These are phyloP conservation scores for Rhododendron ovatum DNA, from an alignment of 148 eudicot genomes.

Conservation along the genomic window DNA sequence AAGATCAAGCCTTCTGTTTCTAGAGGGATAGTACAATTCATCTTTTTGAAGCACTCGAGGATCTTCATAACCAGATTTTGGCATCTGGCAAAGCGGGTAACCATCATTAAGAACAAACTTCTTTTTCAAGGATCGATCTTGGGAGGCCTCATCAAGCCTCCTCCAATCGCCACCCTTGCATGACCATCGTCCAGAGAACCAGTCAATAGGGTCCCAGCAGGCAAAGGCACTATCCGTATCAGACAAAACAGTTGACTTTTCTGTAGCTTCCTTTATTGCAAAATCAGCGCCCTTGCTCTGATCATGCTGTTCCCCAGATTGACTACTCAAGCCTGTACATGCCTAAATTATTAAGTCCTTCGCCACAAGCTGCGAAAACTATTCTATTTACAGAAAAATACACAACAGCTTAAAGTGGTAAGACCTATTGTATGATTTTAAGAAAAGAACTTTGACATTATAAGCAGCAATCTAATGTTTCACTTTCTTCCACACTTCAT, in stretches of 20 bases:
- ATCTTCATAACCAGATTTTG: constrained; percentile 79
- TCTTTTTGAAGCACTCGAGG: constrained; percentile 72
- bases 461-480: background rate
- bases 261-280: constrained; percentile 39
- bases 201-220: constrained; percentile 41
- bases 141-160: constrained; percentile 68
- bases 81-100: constrained; percentile 81
- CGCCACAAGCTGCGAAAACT: background rate
- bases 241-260: constrained; percentile 37
- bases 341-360: constrained; percentile 11
- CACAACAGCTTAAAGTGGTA: background rate
- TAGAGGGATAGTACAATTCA: constrained; percentile 67
- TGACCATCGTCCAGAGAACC: constrained; percentile 69
- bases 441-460: background rate
- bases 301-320: constrained; percentile 39
- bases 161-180: constrained; percentile 98
- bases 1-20: constrained; percentile 69
- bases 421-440: background rate
- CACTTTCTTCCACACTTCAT: background rate
- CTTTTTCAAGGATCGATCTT: constrained; percentile 52
- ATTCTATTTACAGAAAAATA: background rate
- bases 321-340: constrained; percentile 38
- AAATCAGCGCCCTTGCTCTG: constrained; percentile 38
- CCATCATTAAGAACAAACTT: constrained; percentile 89
- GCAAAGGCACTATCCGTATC: constrained; percentile 48